phyloP scores from a whole-genome alignment of 331 rosid species.

The Cydonia oblonga region DNA sequence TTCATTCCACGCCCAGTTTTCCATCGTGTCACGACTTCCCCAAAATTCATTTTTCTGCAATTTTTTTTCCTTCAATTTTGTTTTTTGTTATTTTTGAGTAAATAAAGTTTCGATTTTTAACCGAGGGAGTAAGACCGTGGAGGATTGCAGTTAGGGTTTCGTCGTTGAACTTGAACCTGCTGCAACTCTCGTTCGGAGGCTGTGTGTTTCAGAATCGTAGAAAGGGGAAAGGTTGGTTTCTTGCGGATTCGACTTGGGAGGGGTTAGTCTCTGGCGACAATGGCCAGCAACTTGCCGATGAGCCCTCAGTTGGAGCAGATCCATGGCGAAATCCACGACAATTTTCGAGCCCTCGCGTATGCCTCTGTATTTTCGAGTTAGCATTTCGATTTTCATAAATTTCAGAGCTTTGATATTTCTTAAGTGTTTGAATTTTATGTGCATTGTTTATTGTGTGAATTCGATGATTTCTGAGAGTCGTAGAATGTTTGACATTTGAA shows the following conservation, averaged over 20 bases:
- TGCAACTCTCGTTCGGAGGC: neutral
- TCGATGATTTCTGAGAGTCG: neutral
- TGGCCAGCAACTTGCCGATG: slow-evolving; percentile 74
- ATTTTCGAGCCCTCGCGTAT: slow-evolving; percentile 84
- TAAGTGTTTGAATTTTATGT: neutral
- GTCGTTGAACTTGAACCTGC: neutral
- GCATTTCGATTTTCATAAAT: neutral
- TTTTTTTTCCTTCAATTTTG: neutral
- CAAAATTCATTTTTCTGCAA: neutral
- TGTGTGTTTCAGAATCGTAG: neutral
- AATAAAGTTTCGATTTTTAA: neutral
- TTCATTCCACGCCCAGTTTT: neutral
- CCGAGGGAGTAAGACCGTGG: neutral
- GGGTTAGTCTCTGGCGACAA: slow-evolving; percentile 34
- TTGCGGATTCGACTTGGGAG: neutral
- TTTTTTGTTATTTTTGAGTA: neutral
- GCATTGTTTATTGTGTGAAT: neutral
- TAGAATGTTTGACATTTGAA: neutral
- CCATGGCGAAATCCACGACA: slow-evolving; percentile 89
- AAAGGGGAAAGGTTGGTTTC: neutral
- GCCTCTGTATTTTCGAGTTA: slow-evolving; percentile 10
- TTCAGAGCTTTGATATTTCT: neutral
- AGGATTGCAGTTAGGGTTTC: neutral
- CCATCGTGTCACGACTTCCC: neutral
- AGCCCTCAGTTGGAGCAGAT: slow-evolving; percentile 90